A percentile compares a stretch with the other conserved stretches of the same genome.
Evolutionary conservation across 108 stramenopile species (phyloP).

Genomic region (Discostella pseudostelligera): DNA sequence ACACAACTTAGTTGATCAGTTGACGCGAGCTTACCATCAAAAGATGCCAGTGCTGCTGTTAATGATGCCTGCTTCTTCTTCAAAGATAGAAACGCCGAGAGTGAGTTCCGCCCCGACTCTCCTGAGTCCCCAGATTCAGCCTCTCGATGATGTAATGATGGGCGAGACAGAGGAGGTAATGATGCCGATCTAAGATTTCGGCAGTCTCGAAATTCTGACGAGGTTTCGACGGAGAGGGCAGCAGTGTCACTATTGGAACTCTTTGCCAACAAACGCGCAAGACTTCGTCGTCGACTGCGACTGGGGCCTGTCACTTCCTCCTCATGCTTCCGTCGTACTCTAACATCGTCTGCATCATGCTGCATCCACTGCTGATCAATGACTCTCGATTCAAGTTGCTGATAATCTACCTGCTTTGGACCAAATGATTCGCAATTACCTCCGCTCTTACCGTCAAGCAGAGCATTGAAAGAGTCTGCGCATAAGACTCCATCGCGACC

Average conservation of each 20-base stretch:
- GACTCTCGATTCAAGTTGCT: neutral
- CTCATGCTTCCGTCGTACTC: conserved; percentile 3
- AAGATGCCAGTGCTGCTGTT: neutral
- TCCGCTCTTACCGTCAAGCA: neutral
- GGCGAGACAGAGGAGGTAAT: conserved; percentile 1
- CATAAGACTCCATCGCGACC: neutral
- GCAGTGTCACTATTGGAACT: neutral
- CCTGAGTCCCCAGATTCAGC: neutral
- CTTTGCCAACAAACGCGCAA: neutral
- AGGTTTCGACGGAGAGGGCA: neutral
- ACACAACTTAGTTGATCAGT: neutral
- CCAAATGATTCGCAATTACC: neutral
- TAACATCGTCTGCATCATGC: neutral
- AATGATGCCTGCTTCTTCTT: neutral
- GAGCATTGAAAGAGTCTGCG: neutral
- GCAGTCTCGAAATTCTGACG: neutral
- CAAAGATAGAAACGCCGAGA: conserved; percentile 4
- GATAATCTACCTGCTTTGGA: neutral
- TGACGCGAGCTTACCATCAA: neutral
- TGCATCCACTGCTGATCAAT: neutral
- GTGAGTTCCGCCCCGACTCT: neutral
- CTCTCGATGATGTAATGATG: neutral
- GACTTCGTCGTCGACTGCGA: neutral
- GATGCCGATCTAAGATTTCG: neutral
- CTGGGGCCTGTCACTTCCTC: conserved; percentile 22